Evolutionary conservation across 306 rosid species (phyloP).

Genomic region (Citrullus amarus): DNA sequence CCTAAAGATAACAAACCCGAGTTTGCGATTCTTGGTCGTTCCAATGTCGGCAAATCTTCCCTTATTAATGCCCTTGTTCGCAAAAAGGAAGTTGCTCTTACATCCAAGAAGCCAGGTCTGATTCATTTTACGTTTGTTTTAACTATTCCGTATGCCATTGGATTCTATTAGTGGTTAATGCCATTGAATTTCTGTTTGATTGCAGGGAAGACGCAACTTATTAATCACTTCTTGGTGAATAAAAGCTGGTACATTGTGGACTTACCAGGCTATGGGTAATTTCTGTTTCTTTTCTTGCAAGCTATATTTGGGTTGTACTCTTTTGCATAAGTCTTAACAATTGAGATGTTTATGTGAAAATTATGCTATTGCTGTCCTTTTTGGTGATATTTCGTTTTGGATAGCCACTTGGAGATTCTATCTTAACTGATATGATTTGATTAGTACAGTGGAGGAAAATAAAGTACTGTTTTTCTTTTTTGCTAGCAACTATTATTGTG

Average conservation of each 20-base stretch:
- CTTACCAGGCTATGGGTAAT: slow-evolving; percentile 94
- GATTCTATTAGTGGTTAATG: too few species aligned
- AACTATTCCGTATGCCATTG: neutral
- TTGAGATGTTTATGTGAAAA: neutral
- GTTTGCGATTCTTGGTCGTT: slow-evolving; percentile 79
- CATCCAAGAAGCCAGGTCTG: slow-evolving; percentile 87
- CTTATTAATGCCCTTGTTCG: slow-evolving; percentile 80
- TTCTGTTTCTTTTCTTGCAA: neutral
- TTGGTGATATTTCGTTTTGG: neutral
- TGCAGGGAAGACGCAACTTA: slow-evolving; percentile 88
- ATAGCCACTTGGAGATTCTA: neutral
- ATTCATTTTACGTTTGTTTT: neutral
- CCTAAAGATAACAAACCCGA: slow-evolving; percentile 67
- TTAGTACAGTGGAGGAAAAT: neutral
- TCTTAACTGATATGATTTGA: neutral
- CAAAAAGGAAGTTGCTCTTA: slow-evolving; percentile 81
- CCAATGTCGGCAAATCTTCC: slow-evolving; percentile 91
- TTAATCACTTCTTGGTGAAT: slow-evolving; percentile 88
- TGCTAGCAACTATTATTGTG: neutral
- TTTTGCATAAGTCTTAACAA: too few species aligned
- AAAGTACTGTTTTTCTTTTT: neutral
- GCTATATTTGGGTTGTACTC: neutral
- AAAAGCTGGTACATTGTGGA: slow-evolving; percentile 89
- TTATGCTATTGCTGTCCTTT: neutral
- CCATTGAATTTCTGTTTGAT: neutral